Evolutionary conservation across 306 rosid species (phyloP).

Genomic region (Castanea sativa): DNA sequence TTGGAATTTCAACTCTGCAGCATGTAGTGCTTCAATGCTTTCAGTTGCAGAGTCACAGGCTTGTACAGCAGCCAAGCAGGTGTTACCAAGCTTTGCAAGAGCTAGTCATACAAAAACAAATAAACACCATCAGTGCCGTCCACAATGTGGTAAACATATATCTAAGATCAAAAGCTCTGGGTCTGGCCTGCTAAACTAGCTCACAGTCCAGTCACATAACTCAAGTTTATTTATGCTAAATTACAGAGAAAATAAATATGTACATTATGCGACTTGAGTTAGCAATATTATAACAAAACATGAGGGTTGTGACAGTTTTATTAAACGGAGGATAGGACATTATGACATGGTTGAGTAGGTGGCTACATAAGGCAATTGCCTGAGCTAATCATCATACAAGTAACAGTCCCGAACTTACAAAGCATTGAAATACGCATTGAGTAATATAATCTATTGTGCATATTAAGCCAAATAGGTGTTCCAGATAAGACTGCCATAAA

Average conservation of each 20-base stretch:
- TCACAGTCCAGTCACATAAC: neutral
- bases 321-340: neutral
- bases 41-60: slow-evolving; percentile 78
- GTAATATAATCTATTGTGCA: neutral
- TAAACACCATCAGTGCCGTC: slow-evolving; percentile 1
- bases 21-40: slow-evolving; percentile 72
- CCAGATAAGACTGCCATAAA: neutral
- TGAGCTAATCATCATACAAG: slow-evolving; percentile 5
- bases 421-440: neutral
- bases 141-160: neutral
- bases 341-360: slow-evolving; percentile 2
- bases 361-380: neutral
- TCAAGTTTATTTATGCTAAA: neutral
- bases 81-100: slow-evolving; percentile 66
- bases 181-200: slow-evolving; percentile 2
- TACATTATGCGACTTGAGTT: neutral
- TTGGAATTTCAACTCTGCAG: slow-evolving; percentile 88
- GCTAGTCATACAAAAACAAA: slow-evolving; percentile 35
- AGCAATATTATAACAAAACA: neutral
- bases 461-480: neutral
- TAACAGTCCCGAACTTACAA: neutral
- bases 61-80: slow-evolving; percentile 83
- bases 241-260: neutral
- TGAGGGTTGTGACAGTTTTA: neutral
- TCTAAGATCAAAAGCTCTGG: neutral